Evolutionary conservation across 1,284 basidiomycete genomes (phyloP), one percentile per base, ranked within the genome.

Genomic region (Stygiomarasmius scandens): DNA sequence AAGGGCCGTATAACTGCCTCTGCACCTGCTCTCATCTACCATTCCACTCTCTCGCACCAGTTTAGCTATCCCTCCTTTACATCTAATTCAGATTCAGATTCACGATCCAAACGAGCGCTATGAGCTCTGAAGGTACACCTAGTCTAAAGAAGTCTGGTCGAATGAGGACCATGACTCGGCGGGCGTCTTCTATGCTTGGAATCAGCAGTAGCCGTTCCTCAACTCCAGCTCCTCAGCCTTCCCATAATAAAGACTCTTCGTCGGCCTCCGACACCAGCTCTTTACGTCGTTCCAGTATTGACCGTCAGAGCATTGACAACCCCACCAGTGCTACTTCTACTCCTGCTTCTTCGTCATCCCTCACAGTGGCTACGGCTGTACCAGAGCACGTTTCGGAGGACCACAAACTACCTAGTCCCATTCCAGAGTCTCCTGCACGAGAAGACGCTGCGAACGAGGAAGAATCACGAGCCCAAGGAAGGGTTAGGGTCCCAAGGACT

Each of bases 401-500:
- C 2, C 48, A 49, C 29, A 29, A 8, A n/a, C 25, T 51, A 22
- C 55, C 55, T 12, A 57, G 55, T 27, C 41, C 55, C 10, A 57
- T 57, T 29, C 27, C 55, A 22, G 55, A 57, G 29, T 57, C 55
- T n/a, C 55, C 55, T 6, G 29, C 45, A 3, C 32, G 45, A 47
- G 55, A 57, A 22, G 55, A 25, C 36, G 55, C 55, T 38, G 55
- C 55, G 2, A 57, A 38, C n/a, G 55, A 36, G 29, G 55, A 57
- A 14, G 55, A 57, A 14, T 22, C 38, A 46, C 16, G 29, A 45
- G 2, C 36, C 49, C 14, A 41, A 43, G 48, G 38, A 41, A 41
- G 16, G 38, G 38, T n/a, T 41, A 41, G 38, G 16, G 38, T 41
- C 16, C 38, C 38, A 41, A 12, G 16, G 14, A 9, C 38, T 41